phyloP scores from a whole-genome alignment of 257 asterid species.

The Salvia rosmarinus region DNA sequence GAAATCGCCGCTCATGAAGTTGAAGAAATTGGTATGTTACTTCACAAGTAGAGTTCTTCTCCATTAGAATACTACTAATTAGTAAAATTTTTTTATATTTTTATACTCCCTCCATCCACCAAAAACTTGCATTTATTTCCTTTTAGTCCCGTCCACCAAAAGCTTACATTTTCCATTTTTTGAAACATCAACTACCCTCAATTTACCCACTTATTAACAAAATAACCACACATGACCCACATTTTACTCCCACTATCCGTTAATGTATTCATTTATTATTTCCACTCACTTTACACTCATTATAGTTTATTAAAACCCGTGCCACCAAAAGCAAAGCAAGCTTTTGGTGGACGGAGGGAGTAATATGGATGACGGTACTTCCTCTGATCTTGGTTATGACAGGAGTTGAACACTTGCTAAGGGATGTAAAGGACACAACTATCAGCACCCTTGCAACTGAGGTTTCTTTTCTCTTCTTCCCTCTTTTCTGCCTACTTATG shows the following conservation, averaged over 20 bases:
- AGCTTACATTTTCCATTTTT: too few species aligned
- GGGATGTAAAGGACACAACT: slow-evolving; percentile 97
- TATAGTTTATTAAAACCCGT: too few species aligned
- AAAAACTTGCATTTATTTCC: too few species aligned
- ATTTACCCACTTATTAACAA: too few species aligned
- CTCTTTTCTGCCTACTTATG: slow-evolving; percentile 2
- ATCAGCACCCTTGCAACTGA: slow-evolving; percentile 98
- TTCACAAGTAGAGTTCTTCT: slow-evolving; percentile 3
- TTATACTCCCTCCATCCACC: background rate
- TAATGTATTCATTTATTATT: too few species aligned
- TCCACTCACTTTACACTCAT: too few species aligned
- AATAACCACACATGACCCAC: too few species aligned
- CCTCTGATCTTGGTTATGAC: slow-evolving; percentile 29
- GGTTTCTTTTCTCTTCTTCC: slow-evolving; percentile 46
- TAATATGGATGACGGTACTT: background rate
- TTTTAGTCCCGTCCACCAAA: too few species aligned
- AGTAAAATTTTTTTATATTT: background rate
- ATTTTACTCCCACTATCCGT: too few species aligned
- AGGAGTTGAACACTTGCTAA: slow-evolving; percentile 96
- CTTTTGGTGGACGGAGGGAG: too few species aligned
- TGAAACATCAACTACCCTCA: too few species aligned
- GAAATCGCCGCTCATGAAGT: slow-evolving; percentile 99
- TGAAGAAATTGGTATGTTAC: slow-evolving; percentile 84
- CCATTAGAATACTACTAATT: background rate
- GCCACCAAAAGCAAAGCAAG: too few species aligned